Percentiles rank a stretch among this genome's conserved stretches.
phyloP scores from a whole-genome alignment of 768 basidiomycete species.

The Symmetrospora coprosmae region DNA sequence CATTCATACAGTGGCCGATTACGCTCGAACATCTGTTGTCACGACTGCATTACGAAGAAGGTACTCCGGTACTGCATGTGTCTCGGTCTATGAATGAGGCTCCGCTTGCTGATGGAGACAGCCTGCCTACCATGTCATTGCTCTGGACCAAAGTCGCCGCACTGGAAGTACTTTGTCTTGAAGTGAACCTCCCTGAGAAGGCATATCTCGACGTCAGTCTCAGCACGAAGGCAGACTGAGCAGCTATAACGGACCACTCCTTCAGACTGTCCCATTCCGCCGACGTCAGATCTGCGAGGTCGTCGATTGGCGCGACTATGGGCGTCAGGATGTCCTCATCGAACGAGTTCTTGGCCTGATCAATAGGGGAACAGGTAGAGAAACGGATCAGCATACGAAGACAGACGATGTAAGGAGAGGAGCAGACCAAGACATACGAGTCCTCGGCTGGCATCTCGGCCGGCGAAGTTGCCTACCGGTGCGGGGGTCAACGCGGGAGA shows the following conservation, averaged over 20 bases:
- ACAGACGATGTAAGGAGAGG: neutral
- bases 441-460: slow-evolving; percentile 83
- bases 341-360: slow-evolving; percentile 20
- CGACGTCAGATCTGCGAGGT: slow-evolving; percentile 55
- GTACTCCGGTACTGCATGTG: too few species aligned
- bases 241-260: slow-evolving; percentile 22
- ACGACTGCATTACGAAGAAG: too few species aligned
- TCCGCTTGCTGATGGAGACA: too few species aligned
- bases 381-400: too few species aligned
- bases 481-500: slow-evolving; percentile 48
- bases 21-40: too few species aligned
- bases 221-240: too few species aligned
- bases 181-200: slow-evolving; percentile 14
- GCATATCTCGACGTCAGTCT: too few species aligned
- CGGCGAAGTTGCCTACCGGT: slow-evolving; percentile 95
- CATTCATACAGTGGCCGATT: too few species aligned
- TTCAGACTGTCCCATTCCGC: slow-evolving; percentile 29
- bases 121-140: too few species aligned
- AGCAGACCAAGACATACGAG: slow-evolving; percentile 52
- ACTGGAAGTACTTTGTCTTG: slow-evolving; percentile 13
- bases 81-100: too few species aligned
- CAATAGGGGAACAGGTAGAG: too few species aligned
- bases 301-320: slow-evolving; percentile 70
- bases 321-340: slow-evolving; percentile 73
- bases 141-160: slow-evolving; percentile 16